Evolutionary conservation across 768 basidiomycete species (phyloP).

Genomic region (Termitomyces sp.): DNA sequence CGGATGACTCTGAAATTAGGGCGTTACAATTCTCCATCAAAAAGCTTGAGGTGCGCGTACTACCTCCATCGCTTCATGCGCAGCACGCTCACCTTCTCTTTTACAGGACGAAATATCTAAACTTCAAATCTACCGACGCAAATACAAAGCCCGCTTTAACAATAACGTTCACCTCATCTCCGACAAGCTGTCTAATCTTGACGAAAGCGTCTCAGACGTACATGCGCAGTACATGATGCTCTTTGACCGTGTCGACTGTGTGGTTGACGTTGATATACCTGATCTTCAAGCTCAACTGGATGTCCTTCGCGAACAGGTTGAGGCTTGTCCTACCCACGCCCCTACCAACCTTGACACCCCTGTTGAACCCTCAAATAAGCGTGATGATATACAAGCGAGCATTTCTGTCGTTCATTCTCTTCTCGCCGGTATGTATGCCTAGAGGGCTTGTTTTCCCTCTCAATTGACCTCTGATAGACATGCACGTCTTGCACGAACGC

Average conservation of each 20-base stretch:
- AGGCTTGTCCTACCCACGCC: slow-evolving; percentile 2
- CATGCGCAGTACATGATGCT: slow-evolving; percentile 28
- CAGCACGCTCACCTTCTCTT: not conserved
- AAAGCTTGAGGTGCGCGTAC: slow-evolving; percentile 16
- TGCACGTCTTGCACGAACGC: slow-evolving; percentile 36
- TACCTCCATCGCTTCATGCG: not conserved
- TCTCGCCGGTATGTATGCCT: slow-evolving; percentile 31
- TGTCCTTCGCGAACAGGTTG: slow-evolving; percentile 26
- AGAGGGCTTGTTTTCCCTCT: slow-evolving; percentile 8
- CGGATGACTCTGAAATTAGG: not conserved
- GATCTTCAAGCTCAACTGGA: slow-evolving; percentile 32
- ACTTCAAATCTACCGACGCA: slow-evolving; percentile 32
- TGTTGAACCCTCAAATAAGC: slow-evolving; percentile 12
- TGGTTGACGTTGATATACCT: slow-evolving; percentile 24
- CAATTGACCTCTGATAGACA: slow-evolving; percentile 27
- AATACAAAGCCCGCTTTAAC: slow-evolving; percentile 37
- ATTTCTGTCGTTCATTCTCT: slow-evolving; percentile 31
- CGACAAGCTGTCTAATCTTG: slow-evolving; percentile 32
- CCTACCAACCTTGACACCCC: slow-evolving; percentile 1
- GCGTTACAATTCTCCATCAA: slow-evolving; percentile 8
- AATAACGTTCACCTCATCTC: slow-evolving; percentile 31
- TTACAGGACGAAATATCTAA: slow-evolving; percentile 29
- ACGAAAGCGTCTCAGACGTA: slow-evolving; percentile 33
- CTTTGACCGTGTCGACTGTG: slow-evolving; percentile 28
- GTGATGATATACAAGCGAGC: slow-evolving; percentile 23